phyloP scores from a whole-genome alignment of 495 filamentous ascomycete species.

The Neurospora cerealis region DNA sequence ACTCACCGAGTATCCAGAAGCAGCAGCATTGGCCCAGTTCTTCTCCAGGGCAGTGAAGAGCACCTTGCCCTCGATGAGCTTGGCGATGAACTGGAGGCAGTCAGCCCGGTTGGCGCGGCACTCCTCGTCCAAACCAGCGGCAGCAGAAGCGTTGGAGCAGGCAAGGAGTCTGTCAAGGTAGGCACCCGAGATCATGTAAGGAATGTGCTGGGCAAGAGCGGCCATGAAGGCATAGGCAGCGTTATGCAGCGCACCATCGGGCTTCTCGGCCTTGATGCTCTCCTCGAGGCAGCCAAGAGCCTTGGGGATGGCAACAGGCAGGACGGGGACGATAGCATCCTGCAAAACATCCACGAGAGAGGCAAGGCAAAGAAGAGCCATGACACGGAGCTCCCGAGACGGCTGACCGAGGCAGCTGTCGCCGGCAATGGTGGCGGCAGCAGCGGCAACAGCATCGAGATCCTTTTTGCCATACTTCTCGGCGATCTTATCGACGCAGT shows the following conservation, averaged over 20 bases:
- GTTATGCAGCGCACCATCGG: constrained; percentile 59
- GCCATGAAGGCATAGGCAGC: constrained; percentile 70
- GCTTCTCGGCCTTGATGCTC: constrained; percentile 43
- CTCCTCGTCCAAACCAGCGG: constrained; percentile 40
- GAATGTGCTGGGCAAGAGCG: constrained; percentile 67
- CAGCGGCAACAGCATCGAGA: constrained; percentile 49
- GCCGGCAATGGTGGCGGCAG: constrained; percentile 68
- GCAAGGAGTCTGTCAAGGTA: constrained; percentile 60
- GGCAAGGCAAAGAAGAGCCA: constrained; percentile 79
- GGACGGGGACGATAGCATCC: constrained; percentile 69
- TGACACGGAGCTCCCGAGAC: constrained; percentile 61
- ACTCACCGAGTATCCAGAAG: constrained; percentile 49
- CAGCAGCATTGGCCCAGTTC: constrained; percentile 56
- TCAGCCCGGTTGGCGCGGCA: constrained; percentile 55
- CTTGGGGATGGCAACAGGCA: constrained; percentile 63
- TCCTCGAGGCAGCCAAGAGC: constrained; percentile 57
- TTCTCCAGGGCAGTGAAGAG: constrained; percentile 58
- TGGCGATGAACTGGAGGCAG: constrained; percentile 60
- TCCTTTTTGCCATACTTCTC: constrained; percentile 90
- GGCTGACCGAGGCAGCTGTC: constrained; percentile 61
- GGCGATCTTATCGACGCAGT: constrained; percentile 80
- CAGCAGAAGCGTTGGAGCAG: constrained; percentile 61
- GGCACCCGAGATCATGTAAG: constrained; percentile 69
- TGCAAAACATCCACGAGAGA: constrained; percentile 81
- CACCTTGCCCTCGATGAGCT: constrained; percentile 56